Evolutionary conservation across 768 basidiomycete genomes (phyloP).

Genomic region (Rhodotorula taiwanensis): DNA sequence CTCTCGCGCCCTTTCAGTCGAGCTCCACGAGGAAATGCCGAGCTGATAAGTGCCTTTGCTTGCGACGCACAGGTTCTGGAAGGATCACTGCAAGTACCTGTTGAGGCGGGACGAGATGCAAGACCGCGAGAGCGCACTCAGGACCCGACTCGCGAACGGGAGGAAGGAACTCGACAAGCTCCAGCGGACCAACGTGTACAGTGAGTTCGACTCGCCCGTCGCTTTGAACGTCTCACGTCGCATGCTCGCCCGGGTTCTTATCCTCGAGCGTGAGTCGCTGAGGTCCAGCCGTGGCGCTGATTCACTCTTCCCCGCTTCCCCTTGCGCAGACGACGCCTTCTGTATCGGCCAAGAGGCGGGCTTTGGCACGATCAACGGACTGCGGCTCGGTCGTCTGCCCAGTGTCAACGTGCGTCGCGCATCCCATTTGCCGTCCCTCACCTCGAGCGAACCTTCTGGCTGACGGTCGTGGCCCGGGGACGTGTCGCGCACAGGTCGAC

Average conservation of each 20-base stretch:
- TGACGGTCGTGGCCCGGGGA: neutral
- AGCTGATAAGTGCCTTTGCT: too few species aligned
- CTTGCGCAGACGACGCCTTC: slow-evolving; percentile 63
- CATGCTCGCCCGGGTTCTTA: neutral
- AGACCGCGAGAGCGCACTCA: slow-evolving; percentile 62
- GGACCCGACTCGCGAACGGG: slow-evolving; percentile 71
- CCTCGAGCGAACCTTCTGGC: neutral
- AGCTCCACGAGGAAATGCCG: too few species aligned
- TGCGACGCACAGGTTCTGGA: slow-evolving; percentile 62
- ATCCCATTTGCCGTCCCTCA: neutral
- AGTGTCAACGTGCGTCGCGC: slow-evolving; percentile 10
- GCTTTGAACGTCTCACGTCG: too few species aligned
- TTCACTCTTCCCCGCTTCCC: neutral
- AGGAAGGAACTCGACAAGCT: slow-evolving; percentile 52
- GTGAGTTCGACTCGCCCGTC: slow-evolving; percentile 14
- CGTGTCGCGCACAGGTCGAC: slow-evolving; percentile 70
- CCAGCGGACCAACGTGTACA: slow-evolving; percentile 87
- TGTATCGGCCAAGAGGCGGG: slow-evolving; percentile 91
- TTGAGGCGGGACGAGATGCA: slow-evolving; percentile 60
- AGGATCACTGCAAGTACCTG: slow-evolving; percentile 65
- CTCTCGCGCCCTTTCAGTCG: too few species aligned
- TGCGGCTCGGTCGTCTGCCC: slow-evolving; percentile 74
- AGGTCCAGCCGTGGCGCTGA: too few species aligned
- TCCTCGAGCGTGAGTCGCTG: too few species aligned
- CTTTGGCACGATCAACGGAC: slow-evolving; percentile 95